phyloP scores from a whole-genome alignment of 2,329 filamentous ascomycete genomes.

The Hypoxylon sp. region DNA sequence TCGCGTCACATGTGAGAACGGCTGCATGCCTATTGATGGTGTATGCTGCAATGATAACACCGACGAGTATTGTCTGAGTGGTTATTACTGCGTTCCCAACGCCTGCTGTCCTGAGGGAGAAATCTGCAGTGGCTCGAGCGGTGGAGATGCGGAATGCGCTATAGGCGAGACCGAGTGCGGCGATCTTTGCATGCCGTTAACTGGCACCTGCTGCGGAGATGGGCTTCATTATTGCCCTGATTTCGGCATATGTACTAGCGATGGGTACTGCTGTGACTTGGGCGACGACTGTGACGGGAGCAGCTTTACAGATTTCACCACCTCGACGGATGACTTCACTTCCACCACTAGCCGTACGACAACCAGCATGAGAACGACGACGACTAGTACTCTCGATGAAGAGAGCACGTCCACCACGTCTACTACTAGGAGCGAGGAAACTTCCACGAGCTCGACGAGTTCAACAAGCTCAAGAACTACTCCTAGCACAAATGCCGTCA shows the following conservation, averaged over 20 bases:
- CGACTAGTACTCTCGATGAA: slow-evolving; percentile 16
- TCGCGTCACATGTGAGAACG: slow-evolving; percentile 42
- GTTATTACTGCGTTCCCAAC: slow-evolving; percentile 46
- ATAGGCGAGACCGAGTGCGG: slow-evolving; percentile 41
- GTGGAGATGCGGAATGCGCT: slow-evolving; percentile 34
- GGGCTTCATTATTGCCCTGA: slow-evolving; percentile 47
- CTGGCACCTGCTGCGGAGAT: slow-evolving; percentile 47
- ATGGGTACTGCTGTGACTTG: slow-evolving; percentile 41
- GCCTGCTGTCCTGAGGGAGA: slow-evolving; percentile 48
- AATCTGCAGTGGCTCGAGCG: slow-evolving; percentile 34
- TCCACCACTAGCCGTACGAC: slow-evolving; percentile 36
- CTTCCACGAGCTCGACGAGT: slow-evolving; percentile 13
- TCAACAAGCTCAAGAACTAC: slow-evolving; percentile 19
- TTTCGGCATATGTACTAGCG: slow-evolving; percentile 45
- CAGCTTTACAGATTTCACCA: slow-evolving; percentile 17
- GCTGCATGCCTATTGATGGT: slow-evolving; percentile 41
- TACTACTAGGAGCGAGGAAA: slow-evolving; percentile 6
- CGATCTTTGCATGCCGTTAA: slow-evolving; percentile 46
- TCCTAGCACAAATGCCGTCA: slow-evolving; percentile 12
- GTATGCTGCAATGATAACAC: slow-evolving; percentile 49
- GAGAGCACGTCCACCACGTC: slow-evolving; percentile 22
- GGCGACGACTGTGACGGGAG: slow-evolving; percentile 38
- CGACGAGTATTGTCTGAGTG: slow-evolving; percentile 44
- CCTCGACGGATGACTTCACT: slow-evolving; percentile 21
- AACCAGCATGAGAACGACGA: slow-evolving; percentile 31